Percentiles rank a stretch among this genome's conserved stretches.
Conservation (phyloP, 257 asterid genomes). For the Mentha longifolia region DNA sequence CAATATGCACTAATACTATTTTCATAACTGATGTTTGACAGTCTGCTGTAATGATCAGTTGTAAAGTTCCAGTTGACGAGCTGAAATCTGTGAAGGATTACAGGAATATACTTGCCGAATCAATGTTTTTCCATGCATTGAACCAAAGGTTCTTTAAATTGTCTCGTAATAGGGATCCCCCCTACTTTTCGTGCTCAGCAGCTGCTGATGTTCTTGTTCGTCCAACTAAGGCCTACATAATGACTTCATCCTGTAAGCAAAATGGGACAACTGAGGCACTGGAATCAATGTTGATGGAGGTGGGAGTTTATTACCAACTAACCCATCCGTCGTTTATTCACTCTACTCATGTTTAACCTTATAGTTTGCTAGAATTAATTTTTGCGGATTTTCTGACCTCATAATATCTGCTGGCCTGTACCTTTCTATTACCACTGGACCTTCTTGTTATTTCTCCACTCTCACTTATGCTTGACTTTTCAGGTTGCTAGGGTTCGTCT, state of each 20-base stretch:
- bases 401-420: constrained; percentile 75
- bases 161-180: constrained; percentile 89
- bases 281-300: constrained; percentile 95
- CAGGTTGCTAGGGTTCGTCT: constrained; percentile 91
- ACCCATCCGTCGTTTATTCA: constrained; percentile 29
- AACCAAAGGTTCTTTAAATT: constrained; percentile 93
- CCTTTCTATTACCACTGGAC: constrained; percentile 57
- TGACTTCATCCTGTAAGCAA: constrained; percentile 91
- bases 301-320: constrained; percentile 37
- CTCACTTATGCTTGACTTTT: constrained; percentile 47
- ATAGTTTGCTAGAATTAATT: constrained; percentile 83
- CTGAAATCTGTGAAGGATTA: constrained; percentile 84
- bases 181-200: constrained; percentile 91
- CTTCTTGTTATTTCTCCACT: background rate
- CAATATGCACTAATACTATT: constrained; percentile 27
- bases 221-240: constrained; percentile 79
- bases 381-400: constrained; percentile 82
- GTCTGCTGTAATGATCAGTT: constrained; percentile 98
- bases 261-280: constrained; percentile 85
- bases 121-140: constrained; percentile 95
- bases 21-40: constrained; percentile 45
- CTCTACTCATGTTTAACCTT: constrained; percentile 44
- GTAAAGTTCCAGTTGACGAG: constrained; percentile 79
- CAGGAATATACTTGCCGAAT: constrained; percentile 81
- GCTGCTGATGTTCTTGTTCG: constrained; percentile 90